Base-by-base conservation (phyloP, 805 yeast genomes). In the Jamesozyma rosinii region DNA sequence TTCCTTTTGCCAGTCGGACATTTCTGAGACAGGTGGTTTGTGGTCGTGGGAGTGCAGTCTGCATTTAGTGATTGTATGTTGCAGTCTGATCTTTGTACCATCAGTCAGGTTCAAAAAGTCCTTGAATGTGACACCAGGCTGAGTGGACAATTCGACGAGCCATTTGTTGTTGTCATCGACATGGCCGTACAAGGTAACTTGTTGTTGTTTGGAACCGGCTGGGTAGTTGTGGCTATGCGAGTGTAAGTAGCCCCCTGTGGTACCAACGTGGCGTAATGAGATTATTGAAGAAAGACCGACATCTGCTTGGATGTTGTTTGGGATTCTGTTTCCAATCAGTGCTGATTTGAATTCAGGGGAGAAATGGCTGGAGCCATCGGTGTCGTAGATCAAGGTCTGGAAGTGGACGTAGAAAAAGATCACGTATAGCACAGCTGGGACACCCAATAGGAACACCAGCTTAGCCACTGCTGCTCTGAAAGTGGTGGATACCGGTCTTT, bases 41-140 rank as follows among this genome's bases (percentile, higher is more conserved):
- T 81, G 81, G 59, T 84, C 92, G 58, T 84, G 94, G 8, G 92
- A 79, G 64, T 84, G 94, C 57, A 84, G 71, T 70, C 92, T 76
- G 58, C 83, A 66, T 40, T 71, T 69, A 20, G 88, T 74, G 40
- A 59, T 53, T 11, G 65, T 57, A 61, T 84, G 94, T 50, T 62
- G 65, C 57, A 84, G 71, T 68, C 89, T 75, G 53, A 84, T 75
- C 61, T 81, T 81, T 48, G 80, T 76, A 44, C 85, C 86, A 59
- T 83, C 78, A 11, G 69, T 67, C 48, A 84, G 68, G 36, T 81
- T 82, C 44, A 70, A 75, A 57, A 84, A 84, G 27, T 70, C 63
- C 31, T 75, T 65, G 40, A 80, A 75, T 18, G 76, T 75, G 27
- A 67, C 74, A 19, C 79, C 66, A 27, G 71, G 61, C 34, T 49